phyloP scores from a whole-genome alignment of 441 rosid genomes.

The Pelargonium myrrhifolium region DNA sequence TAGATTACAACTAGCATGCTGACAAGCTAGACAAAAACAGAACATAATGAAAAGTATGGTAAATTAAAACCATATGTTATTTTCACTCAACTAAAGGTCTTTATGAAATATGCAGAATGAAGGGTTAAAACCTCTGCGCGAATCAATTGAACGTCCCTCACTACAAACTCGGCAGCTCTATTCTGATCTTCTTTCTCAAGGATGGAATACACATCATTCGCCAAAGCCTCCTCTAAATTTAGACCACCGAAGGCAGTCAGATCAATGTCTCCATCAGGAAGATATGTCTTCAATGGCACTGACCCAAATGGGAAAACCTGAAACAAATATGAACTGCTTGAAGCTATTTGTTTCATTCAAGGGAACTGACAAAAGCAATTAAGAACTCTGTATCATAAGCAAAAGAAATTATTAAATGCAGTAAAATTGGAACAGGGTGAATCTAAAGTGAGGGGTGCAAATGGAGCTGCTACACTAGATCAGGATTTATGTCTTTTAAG shows the following conservation, averaged over 20 bases:
- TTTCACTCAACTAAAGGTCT: neutral
- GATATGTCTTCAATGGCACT: slow-evolving; percentile 21
- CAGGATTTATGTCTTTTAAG: neutral
- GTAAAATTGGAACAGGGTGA: neutral
- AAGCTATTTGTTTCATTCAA: no score
- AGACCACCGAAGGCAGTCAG: slow-evolving; percentile 20
- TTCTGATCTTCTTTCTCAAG: slow-evolving; percentile 16
- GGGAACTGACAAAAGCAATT: neutral
- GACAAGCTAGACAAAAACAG: neutral
- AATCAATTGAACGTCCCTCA: slow-evolving; percentile 22
- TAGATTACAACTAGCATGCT: neutral
- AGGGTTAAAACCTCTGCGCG: slow-evolving; percentile 21
- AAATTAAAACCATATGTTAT: neutral
- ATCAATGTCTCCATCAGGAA: slow-evolving; percentile 25
- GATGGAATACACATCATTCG: slow-evolving; percentile 16
- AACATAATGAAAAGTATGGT: neutral
- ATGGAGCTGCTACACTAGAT: neutral
- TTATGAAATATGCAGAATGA: neutral
- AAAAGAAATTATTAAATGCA: neutral
- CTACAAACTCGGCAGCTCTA: slow-evolving; percentile 13
- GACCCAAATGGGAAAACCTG: slow-evolving; percentile 24
- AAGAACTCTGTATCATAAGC: neutral
- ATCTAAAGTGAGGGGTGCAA: neutral
- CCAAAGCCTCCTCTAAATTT: slow-evolving; percentile 14
- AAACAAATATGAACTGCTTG: neutral